Evolutionary conservation across 306 rosid species (phyloP).

Genomic region (Dalbergia oliveri): DNA sequence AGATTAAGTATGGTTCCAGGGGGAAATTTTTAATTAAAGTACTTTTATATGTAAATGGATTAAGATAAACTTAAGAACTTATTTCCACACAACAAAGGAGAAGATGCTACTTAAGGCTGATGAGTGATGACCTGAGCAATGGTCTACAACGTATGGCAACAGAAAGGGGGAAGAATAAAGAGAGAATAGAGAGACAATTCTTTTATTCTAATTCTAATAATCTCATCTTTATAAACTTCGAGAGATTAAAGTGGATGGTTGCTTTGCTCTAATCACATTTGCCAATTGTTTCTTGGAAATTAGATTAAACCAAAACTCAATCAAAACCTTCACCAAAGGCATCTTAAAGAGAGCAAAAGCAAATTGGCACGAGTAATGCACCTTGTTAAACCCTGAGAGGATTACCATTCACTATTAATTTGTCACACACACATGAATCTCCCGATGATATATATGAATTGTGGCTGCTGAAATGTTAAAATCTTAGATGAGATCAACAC

Average conservation of each 20-base stretch:
- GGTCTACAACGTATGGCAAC: too few species aligned
- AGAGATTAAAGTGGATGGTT: not conserved
- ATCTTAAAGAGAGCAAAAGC: not conserved
- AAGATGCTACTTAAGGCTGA: too few species aligned
- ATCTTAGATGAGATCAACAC: too few species aligned
- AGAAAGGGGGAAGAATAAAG: too few species aligned
- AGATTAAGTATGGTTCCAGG: not conserved
- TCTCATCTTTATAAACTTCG: not conserved
- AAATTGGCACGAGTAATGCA: not conserved
- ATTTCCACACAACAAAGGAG: too few species aligned
- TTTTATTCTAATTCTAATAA: not conserved
- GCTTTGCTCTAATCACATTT: not conserved
- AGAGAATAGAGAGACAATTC: not conserved
- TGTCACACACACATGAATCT: slow-evolving; percentile 4
- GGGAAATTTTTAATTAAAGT: not conserved
- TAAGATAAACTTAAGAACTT: not conserved
- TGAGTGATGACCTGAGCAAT: too few species aligned
- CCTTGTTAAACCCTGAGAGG: not conserved
- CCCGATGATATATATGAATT: not conserved
- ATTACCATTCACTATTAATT: not conserved
- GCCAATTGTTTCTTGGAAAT: not conserved
- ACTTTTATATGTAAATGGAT: not conserved
- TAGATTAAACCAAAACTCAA: not conserved
- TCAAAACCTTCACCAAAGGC: not conserved
- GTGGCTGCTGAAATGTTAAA: not conserved